Conservation (phyloP, 2,329 filamentous ascomycete genomes). For the Akanthomyces lecanii region DNA sequence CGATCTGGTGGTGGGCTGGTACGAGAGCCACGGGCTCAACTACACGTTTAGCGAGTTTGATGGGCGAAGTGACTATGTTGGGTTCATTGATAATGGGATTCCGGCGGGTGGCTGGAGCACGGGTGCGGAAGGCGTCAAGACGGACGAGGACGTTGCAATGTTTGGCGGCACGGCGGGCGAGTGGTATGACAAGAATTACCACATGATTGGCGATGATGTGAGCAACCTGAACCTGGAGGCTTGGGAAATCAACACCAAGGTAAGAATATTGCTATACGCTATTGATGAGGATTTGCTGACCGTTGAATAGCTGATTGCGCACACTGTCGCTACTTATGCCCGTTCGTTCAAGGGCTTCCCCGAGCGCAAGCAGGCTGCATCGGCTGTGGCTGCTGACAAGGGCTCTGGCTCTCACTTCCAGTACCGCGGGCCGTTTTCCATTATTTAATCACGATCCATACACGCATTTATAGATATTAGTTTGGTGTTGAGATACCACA, state of each 20-base stretch:
- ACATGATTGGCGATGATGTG: constrained; percentile 58
- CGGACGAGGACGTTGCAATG: constrained; percentile 55
- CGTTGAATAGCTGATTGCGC: constrained; percentile 55
- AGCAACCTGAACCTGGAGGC: constrained; percentile 55
- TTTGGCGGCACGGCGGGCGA: constrained; percentile 68
- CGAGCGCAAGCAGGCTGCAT: constrained; percentile 35
- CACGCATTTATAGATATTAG: not conserved
- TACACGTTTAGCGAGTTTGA: constrained; percentile 72
- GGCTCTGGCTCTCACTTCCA: not conserved
- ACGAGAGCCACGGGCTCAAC: constrained; percentile 55
- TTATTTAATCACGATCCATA: not conserved
- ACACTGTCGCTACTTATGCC: constrained; percentile 68
- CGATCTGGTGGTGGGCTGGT: constrained; percentile 65
- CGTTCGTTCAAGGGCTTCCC: constrained; percentile 63
- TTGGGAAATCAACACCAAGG: constrained; percentile 59
- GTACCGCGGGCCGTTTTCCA: not conserved
- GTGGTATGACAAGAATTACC: constrained; percentile 57
- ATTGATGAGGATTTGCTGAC: not conserved
- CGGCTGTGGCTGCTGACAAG: not conserved
- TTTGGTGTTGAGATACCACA: not conserved
- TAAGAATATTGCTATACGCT: constrained; percentile 28
- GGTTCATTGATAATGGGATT: constrained; percentile 69
- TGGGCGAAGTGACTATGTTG: constrained; percentile 75
- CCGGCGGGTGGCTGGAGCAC: constrained; percentile 73
- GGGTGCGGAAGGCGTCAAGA: constrained; percentile 74